Evolutionary conservation across 805 yeast genomes (phyloP), one percentile per base, ranked within the genome.

Genomic region (Sporopachydermia lactativora): DNA sequence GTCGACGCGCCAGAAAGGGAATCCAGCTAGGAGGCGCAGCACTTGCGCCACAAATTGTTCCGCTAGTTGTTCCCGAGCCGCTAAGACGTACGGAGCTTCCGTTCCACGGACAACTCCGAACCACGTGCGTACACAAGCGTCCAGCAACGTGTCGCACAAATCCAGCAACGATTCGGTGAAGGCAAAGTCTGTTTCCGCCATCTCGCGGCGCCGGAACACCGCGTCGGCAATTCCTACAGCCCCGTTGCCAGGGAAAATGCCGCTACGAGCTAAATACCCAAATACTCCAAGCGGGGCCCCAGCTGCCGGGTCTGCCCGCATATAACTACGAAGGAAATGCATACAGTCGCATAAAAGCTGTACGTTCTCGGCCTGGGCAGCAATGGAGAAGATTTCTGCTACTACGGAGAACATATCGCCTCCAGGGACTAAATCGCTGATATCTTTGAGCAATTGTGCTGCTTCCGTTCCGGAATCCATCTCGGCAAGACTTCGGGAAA

Each of bases 101-200:
- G 8, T n/a, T n/a, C 31, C 31, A 8, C 31, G 8, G 8, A 24
- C 13, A 24, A 24, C 31, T 8, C 13, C 31, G n/a, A 8, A 24
- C 31, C 31, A 24, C 8, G 31, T 24, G 8, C 31, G 31, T 8
- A 24, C n/a, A 24, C 31, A 24, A 8, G 31, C 8, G n/a, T 24
- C 31, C 31, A 24, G 13, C 8, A 24, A n/a, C 8, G 31, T n/a
- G 31, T 24, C 31, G n/a, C 31, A 24, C 8, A 24, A n/a, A 24
- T 24, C 31, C n/a, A 24, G n/a, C n/a, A 24, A n/a, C 13, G 31
- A 24, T n/a, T 24, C 31, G 8, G 31, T 24, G 31, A 24, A 24
- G n/a, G 31, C 31, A n/a, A 24, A 24, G n/a, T 24, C 31, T 24
- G 31, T n/a, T 24, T 24, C 31, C 13, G 31, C 31, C 31, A 24